Evolutionary conservation across 2,329 filamentous ascomycete genomes (phyloP).

Genomic region (Xylariaceae sp.): DNA sequence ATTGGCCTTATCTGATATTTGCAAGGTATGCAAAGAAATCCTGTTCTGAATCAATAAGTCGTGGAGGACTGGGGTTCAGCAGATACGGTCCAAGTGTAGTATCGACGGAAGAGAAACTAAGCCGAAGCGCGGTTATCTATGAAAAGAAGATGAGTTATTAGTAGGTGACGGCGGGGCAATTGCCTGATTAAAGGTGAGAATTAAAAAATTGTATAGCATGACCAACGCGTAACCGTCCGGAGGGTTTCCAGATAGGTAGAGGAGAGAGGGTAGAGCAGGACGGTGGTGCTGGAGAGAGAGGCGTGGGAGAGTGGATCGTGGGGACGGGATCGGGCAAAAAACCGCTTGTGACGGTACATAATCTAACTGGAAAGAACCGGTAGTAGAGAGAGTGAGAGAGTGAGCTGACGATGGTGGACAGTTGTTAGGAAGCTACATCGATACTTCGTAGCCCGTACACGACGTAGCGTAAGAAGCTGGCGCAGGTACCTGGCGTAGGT

Average conservation of each 20-base stretch:
- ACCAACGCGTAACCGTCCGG: conserved; percentile 4
- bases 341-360: not conserved
- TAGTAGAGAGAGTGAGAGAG: not conserved
- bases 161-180: not conserved
- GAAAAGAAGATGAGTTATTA: conserved; percentile 10
- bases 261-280: conserved; percentile 5
- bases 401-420: not conserved
- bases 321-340: not conserved
- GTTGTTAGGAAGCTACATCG: not conserved
- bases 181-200: conserved; percentile 1
- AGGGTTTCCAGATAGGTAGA: not conserved
- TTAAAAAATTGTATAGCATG: conserved; percentile 8
- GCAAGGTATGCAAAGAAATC: conserved; percentile 1
- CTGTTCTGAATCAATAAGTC: not conserved
- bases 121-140: conserved; percentile 6
- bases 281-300: conserved; percentile 1
- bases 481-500: conserved; percentile 1
- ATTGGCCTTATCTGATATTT: conserved; percentile 1
- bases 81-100: conserved; percentile 1
- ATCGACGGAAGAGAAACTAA: not conserved
- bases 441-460: not conserved
- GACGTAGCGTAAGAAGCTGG: not conserved
- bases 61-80: not conserved
- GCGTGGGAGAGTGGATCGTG: not conserved
- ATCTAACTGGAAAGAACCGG: too few species aligned